Evolutionary conservation across 2,329 filamentous ascomycete species (phyloP).

Genomic region (Cryphonectria naterciae): DNA sequence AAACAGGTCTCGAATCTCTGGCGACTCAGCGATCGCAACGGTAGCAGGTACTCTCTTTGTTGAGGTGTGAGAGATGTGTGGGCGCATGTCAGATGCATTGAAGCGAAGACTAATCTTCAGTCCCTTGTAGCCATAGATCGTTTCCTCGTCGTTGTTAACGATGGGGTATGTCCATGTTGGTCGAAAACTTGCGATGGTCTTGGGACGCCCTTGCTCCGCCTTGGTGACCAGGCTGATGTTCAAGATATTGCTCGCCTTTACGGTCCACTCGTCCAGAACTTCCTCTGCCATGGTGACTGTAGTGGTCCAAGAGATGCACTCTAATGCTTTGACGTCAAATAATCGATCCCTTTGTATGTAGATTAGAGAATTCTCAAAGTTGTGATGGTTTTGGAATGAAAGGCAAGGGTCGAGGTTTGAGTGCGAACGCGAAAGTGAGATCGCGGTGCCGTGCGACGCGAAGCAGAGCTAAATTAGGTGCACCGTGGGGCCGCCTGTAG

Average conservation of each 20-base stretch:
- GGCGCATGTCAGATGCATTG: conserved; percentile 73
- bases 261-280: conserved; percentile 43
- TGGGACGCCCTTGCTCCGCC: conserved; percentile 49
- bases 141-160: conserved; percentile 84
- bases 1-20: conserved; percentile 69
- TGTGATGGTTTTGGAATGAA: not conserved
- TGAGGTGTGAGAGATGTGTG: conserved; percentile 73
- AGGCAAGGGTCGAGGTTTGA: conserved; percentile 5
- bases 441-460: conserved; percentile 24
- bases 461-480: conserved; percentile 16
- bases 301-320: not conserved
- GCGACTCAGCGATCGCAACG: conserved; percentile 67
- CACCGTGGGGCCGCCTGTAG: conserved; percentile 19
- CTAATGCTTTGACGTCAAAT: not conserved
- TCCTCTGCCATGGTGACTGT: conserved; percentile 22
- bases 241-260: conserved; percentile 65
- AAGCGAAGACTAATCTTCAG: conserved; percentile 75
- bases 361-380: not conserved
- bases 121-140: conserved; percentile 86
- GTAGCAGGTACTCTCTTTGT: conserved; percentile 63
- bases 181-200: conserved; percentile 71
- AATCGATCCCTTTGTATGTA: not conserved
- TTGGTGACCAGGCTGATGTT: conserved; percentile 62
- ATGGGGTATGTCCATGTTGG: conserved; percentile 90
- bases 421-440: conserved; percentile 8